Evolutionary conservation across 2,329 filamentous ascomycete species (phyloP).

Genomic region (Penicillium oxalicum): DNA sequence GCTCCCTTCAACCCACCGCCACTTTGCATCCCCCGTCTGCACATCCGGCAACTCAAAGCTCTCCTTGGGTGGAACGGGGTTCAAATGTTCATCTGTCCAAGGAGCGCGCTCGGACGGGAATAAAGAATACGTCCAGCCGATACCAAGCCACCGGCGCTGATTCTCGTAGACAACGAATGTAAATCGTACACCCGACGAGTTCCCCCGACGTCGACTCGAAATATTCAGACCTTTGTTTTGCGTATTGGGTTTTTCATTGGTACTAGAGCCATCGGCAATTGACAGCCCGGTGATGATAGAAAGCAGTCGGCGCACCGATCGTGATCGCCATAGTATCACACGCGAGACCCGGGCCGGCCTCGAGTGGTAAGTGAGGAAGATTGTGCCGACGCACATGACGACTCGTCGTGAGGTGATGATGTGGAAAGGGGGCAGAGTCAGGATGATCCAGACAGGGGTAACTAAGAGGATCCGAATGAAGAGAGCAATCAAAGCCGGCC

Average conservation of each 20-base stretch:
- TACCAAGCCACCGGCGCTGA: conserved; percentile 86
- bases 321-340: conserved; percentile 84
- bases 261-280: conserved; percentile 44
- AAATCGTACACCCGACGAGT: conserved; percentile 78
- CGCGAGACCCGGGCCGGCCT: conserved; percentile 77
- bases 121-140: conserved; percentile 89
- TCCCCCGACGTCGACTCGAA: conserved; percentile 38
- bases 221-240: conserved; percentile 45
- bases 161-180: conserved; percentile 97
- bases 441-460: conserved; percentile 77
- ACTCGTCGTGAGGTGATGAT: conserved; percentile 84
- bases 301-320: conserved; percentile 62
- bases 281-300: conserved; percentile 73
- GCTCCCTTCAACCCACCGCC: conserved; percentile 79
- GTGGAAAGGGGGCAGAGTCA: conserved; percentile 75
- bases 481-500: conserved; percentile 80
- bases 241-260: conserved; percentile 29
- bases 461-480: conserved; percentile 84
- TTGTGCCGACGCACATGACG: conserved; percentile 75
- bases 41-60: conserved; percentile 64
- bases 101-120: conserved; percentile 83
- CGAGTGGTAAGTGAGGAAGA: conserved; percentile 87
- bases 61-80: conserved; percentile 68
- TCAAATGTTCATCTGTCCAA: conserved; percentile 96
- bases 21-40: conserved; percentile 56